Percentiles rank a stretch among this genome's conserved stretches.
Conservation (phyloP, 2,329 filamentous ascomycete genomes). For the Dendryphion nanum region DNA sequence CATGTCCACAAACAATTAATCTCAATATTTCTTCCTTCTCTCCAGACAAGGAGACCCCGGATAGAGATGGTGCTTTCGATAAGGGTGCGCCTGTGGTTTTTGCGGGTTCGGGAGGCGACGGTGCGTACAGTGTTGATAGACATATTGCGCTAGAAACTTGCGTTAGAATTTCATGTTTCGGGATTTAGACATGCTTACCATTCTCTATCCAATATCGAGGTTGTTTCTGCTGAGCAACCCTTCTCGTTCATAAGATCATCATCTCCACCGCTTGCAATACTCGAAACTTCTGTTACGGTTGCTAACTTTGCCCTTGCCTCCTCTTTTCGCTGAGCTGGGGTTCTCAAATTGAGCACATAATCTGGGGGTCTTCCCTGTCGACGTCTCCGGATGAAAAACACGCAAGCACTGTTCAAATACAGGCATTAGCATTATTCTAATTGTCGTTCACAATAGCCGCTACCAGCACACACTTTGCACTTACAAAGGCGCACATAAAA, state of each 20-base stretch:
- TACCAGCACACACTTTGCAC: conserved; percentile 6
- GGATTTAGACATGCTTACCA: conserved; percentile 17
- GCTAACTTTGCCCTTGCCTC: conserved; percentile 16
- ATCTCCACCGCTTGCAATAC: neutral
- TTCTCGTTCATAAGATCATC: conserved; percentile 1
- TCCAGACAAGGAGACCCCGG: conserved; percentile 3
- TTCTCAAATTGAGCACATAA: too few relatives aligned
- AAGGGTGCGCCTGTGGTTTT: conserved; percentile 8
- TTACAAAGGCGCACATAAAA: conserved; percentile 29
- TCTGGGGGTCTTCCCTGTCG: neutral
- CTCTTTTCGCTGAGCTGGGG: conserved; percentile 5
- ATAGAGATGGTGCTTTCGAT: conserved; percentile 4
- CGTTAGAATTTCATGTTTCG: neutral
- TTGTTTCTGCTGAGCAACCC: neutral
- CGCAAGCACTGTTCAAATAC: neutral
- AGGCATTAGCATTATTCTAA: neutral
- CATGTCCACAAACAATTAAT: conserved; percentile 24
- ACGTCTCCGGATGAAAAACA: neutral
- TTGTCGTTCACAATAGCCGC: neutral
- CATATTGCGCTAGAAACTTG: conserved; percentile 28
- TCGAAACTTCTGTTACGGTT: conserved; percentile 18
- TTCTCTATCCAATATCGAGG: conserved; percentile 22
- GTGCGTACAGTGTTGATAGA: conserved; percentile 26
- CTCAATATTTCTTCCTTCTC: conserved; percentile 23
- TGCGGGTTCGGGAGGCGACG: conserved; percentile 25